A percentile compares a stretch with the other conserved stretches of the same genome.
phyloP scores from a whole-genome alignment of 1,284 basidiomycete genomes.

The Microbotryum silenes-acaulis region DNA sequence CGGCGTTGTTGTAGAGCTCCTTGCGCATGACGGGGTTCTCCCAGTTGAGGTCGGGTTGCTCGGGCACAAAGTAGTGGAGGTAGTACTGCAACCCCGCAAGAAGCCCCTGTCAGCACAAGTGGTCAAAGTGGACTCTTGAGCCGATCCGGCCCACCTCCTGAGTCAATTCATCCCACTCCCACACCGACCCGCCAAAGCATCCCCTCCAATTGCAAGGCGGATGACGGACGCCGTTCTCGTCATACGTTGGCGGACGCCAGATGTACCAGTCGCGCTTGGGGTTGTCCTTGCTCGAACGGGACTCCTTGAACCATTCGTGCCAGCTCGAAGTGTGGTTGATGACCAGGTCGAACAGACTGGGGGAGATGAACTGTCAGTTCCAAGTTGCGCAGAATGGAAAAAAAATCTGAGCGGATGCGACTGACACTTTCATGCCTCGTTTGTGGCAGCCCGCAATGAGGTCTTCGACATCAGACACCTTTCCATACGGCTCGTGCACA shows the following conservation, averaged over 20 bases:
- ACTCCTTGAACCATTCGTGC: conserved; percentile 67
- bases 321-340: conserved; percentile 70
- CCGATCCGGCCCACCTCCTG: conserved; percentile 43
- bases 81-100: conserved; percentile 47
- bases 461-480: conserved; percentile 60
- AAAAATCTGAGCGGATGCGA: not conserved
- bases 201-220: conserved; percentile 69
- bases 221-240: conserved; percentile 46
- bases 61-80: conserved; percentile 59
- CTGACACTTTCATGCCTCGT: conserved; percentile 53
- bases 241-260: conserved; percentile 1
- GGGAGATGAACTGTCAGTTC: not conserved
- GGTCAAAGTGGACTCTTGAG: too few relatives aligned
- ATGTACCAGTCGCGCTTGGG: conserved; percentile 56
- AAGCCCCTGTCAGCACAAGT: not conserved
- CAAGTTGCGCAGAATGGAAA: not conserved
- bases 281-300: conserved; percentile 52
- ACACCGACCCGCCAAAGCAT: conserved; percentile 62
- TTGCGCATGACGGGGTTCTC: conserved; percentile 46
- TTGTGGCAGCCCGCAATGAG: conserved; percentile 55
- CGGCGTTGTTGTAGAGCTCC: conserved; percentile 50
- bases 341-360: conserved; percentile 61
- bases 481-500: conserved; percentile 65
- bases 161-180: conserved; percentile 62
- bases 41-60: conserved; percentile 76